Percentiles rank a stretch among this genome's conserved stretches.
Evolutionary conservation across 2,329 filamentous ascomycete species (phyloP).

Genomic region (Epichloe brachyelytri): DNA sequence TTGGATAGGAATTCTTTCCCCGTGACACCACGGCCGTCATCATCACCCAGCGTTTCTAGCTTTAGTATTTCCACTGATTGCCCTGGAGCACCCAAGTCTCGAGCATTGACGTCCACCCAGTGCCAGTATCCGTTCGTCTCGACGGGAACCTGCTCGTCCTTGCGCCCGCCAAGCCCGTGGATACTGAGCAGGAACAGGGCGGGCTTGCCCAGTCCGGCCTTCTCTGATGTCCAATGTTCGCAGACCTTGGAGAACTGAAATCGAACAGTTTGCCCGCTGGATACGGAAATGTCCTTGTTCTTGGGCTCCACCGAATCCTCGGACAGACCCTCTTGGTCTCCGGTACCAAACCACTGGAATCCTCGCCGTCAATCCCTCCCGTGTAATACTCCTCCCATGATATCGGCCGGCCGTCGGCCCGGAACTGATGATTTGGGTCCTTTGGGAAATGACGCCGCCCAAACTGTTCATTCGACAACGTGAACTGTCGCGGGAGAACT

Average conservation of each 20-base stretch:
- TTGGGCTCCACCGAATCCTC: slow-evolving; percentile 46
- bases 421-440: slow-evolving; percentile 57
- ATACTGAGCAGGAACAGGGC: slow-evolving; percentile 60
- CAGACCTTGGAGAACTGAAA: slow-evolving; percentile 76
- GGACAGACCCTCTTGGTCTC: slow-evolving; percentile 37
- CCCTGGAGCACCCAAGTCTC: slow-evolving; percentile 54
- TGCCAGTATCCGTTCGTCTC: slow-evolving; percentile 68
- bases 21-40: slow-evolving; percentile 34
- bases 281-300: slow-evolving; percentile 41
- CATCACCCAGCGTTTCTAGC: slow-evolving; percentile 37
- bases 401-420: slow-evolving; percentile 52
- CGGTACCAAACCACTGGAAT: slow-evolving; percentile 32
- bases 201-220: slow-evolving; percentile 50
- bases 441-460: slow-evolving; percentile 67
- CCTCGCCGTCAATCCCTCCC: slow-evolving; percentile 40
- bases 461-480: slow-evolving; percentile 61
- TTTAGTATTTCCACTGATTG: slow-evolving; percentile 53
- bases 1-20: slow-evolving; percentile 32
- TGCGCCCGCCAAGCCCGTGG: slow-evolving; percentile 51
- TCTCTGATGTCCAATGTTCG: slow-evolving; percentile 67
- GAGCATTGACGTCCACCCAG: slow-evolving; percentile 62
- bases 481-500: slow-evolving; percentile 55
- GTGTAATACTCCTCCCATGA: slow-evolving; percentile 75
- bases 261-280: slow-evolving; percentile 44
- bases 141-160: slow-evolving; percentile 57